Conservation (phyloP, 331 rosid species). For the Telfairia occidentalis region DNA sequence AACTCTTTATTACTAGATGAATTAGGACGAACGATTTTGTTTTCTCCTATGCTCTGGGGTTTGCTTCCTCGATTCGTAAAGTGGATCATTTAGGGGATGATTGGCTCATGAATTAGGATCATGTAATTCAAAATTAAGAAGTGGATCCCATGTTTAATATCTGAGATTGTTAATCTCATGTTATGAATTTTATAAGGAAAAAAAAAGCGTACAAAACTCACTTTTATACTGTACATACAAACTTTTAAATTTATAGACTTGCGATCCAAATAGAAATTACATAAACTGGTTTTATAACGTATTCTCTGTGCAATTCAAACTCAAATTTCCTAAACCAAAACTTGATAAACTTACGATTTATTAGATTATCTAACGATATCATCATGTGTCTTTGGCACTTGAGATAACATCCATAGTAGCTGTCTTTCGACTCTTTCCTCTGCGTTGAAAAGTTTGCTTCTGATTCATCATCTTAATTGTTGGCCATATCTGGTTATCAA, state of each 20-base stretch:
- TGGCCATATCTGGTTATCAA: neutral
- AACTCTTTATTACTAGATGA: neutral
- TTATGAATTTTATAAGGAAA: no score
- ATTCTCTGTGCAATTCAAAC: neutral
- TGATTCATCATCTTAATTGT: neutral
- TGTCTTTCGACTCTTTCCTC: no score
- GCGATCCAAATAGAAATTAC: neutral
- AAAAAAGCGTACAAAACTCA: neutral
- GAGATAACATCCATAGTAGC: neutral
- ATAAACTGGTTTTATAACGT: neutral
- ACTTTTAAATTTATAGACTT: no score
- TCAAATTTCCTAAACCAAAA: neutral
- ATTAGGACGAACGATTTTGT: neutral
- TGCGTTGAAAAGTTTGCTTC: no score
- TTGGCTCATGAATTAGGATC: neutral
- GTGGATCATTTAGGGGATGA: neutral
- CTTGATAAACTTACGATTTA: neutral
- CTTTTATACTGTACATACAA: neutral
- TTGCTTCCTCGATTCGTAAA: neutral
- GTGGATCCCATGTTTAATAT: neutral
- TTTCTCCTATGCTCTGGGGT: no score
- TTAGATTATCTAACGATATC: neutral
- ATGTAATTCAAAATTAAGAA: neutral
- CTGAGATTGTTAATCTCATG: neutral
- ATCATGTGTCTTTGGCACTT: neutral